These are phyloP conservation scores for Saccharomyces uvarum DNA, from an alignment of 1,139 yeast genomes.

Conservation along the genomic window DNA sequence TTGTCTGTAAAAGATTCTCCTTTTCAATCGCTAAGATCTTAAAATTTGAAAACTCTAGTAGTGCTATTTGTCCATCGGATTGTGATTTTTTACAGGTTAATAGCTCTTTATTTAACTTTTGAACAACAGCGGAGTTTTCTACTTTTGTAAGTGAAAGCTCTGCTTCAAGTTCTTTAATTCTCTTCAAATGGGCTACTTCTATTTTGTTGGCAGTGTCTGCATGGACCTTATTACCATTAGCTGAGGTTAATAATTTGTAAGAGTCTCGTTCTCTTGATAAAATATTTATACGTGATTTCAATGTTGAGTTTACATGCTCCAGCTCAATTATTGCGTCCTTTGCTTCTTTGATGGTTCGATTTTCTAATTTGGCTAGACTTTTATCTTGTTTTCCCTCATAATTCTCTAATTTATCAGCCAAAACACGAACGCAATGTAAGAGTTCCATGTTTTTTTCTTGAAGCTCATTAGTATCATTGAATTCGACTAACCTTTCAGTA, in stretches of 20 bases:
- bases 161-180: not conserved
- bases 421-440: conserved; percentile 54
- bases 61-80: not conserved
- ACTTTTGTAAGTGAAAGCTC: not conserved
- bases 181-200: not conserved
- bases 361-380: conserved; percentile 36
- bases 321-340: conserved; percentile 63
- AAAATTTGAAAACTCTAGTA: not conserved
- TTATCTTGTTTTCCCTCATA: conserved; percentile 30
- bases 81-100: not conserved
- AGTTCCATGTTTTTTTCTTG: conserved; percentile 70
- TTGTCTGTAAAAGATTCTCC: not conserved
- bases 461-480: conserved; percentile 58
- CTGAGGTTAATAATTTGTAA: conserved; percentile 19
- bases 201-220: not conserved
- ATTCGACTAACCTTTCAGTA: conserved; percentile 64
- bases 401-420: conserved; percentile 45
- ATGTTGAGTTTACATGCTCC: conserved; percentile 51
- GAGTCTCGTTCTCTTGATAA: not conserved
- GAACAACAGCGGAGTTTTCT: not conserved
- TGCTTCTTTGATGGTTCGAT: conserved; percentile 61
- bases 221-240: not conserved
- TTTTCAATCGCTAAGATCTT: not conserved
- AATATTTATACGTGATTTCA: conserved; percentile 28
- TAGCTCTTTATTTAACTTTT: not conserved